Conservation (phyloP, 208 protist genomes). For the Acanthamoeba castellanii region DNA sequence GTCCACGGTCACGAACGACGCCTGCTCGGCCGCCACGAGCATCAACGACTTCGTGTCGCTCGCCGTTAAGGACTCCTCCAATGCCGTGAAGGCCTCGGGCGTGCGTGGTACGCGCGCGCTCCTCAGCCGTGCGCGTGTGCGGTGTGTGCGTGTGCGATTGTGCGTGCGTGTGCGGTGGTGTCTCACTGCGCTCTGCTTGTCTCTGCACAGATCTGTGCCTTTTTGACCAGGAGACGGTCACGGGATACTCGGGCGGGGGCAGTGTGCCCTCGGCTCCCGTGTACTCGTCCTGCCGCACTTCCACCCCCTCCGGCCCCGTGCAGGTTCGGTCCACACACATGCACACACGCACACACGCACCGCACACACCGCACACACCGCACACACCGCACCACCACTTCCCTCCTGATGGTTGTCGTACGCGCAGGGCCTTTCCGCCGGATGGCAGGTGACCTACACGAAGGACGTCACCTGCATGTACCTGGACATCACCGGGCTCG, state of each 20-base stretch:
- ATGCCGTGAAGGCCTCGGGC: not conserved
- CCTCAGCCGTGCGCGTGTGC: not conserved
- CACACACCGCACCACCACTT: not conserved
- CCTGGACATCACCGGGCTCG: constrained; percentile 50
- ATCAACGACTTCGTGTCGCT: not conserved
- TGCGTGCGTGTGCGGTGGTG: too few species aligned
- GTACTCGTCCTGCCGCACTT: constrained; percentile 11
- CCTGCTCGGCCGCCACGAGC: not conserved
- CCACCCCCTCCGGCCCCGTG: not conserved
- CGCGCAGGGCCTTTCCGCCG: not conserved
- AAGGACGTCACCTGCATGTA: constrained; percentile 46
- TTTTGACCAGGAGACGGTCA: not conserved
- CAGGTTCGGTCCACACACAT: not conserved
- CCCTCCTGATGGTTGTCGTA: not conserved
- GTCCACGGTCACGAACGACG: not conserved
- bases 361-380: not conserved
- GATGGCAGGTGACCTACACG: constrained; percentile 46
- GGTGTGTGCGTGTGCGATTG: too few species aligned
- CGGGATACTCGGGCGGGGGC: not conserved
- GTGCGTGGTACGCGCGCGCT: not conserved
- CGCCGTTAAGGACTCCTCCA: not conserved
- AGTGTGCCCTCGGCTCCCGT: not conserved
- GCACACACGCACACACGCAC: not conserved
- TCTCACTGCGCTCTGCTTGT: not conserved
- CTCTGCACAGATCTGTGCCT: not conserved